phyloP scores from a whole-genome alignment of 306 rosid species.

The Myrica gale region DNA sequence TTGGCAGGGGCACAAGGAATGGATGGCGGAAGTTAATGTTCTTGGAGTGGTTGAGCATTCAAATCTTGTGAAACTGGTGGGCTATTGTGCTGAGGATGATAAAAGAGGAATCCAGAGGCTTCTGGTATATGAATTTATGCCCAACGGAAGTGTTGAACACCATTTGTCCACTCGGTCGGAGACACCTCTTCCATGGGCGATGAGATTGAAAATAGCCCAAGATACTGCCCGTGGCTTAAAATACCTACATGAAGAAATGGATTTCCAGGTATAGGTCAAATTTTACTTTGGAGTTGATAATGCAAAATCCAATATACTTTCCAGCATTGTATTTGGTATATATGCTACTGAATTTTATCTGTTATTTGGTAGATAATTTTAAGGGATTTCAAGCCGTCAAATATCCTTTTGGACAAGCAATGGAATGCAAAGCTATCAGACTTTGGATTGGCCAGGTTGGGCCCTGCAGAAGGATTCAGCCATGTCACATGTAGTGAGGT shows the following conservation, averaged over 20 bases:
- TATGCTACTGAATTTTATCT: no score
- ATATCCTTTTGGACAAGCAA: slow-evolving; percentile 51
- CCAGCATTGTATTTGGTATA: no score
- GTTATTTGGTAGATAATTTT: slow-evolving; percentile 43
- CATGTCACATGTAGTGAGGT: slow-evolving; percentile 53
- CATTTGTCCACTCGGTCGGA: slow-evolving; percentile 66
- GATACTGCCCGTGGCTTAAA: slow-evolving; percentile 90
- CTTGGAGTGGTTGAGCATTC: slow-evolving; percentile 94
- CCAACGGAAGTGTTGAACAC: slow-evolving; percentile 72
- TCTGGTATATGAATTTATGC: slow-evolving; percentile 83
- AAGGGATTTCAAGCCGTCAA: slow-evolving; percentile 61
- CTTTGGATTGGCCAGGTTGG: slow-evolving; percentile 55
- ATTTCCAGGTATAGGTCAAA: slow-evolving; percentile 62
- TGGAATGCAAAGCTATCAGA: slow-evolving; percentile 64
- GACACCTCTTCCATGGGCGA: slow-evolving; percentile 69
- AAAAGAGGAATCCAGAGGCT: slow-evolving; percentile 97
- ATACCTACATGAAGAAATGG: slow-evolving; percentile 88
- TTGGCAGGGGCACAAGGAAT: slow-evolving; percentile 89
- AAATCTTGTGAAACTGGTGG: slow-evolving; percentile 89
- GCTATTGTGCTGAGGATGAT: slow-evolving; percentile 94
- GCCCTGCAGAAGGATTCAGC: slow-evolving; percentile 53
- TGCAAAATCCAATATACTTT: no score
- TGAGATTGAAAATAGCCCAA: slow-evolving; percentile 78
- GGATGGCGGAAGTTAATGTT: slow-evolving; percentile 98
- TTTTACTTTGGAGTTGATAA: slow-evolving; percentile 7